Evolutionary conservation across 2,329 filamentous ascomycete genomes (phyloP).

Genomic region (Mycogone perniciosa): DNA sequence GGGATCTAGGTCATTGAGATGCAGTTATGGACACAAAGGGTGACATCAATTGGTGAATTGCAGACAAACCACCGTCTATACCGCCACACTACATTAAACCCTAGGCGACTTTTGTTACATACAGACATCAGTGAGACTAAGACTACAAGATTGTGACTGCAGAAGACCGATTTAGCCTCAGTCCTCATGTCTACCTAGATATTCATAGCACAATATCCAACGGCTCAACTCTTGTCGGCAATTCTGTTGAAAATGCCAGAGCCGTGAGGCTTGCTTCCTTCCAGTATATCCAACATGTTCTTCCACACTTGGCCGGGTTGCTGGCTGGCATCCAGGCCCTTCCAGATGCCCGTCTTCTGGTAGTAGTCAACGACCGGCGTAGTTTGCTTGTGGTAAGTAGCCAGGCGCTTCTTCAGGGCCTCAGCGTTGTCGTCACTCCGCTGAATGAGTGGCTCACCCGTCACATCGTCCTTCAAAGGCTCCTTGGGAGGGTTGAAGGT

Average conservation of each 20-base stretch:
- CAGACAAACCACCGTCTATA: too few species aligned
- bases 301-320: slow-evolving; percentile 95
- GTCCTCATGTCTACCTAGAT: background rate
- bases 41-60: too few species aligned
- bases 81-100: too few species aligned
- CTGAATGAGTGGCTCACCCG: slow-evolving; percentile 93
- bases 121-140: background rate
- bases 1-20: too few species aligned
- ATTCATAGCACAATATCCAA: background rate
- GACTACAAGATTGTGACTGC: background rate
- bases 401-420: slow-evolving; percentile 88
- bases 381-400: slow-evolving; percentile 92
- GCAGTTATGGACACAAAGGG: too few species aligned
- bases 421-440: slow-evolving; percentile 96
- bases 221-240: slow-evolving; percentile 23
- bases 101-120: too few species aligned
- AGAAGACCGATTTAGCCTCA: background rate
- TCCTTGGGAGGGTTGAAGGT: slow-evolving; percentile 98
- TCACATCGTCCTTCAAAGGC: slow-evolving; percentile 91
- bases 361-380: slow-evolving; percentile 91
- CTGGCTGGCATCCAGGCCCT: slow-evolving; percentile 89
- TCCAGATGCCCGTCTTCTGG: slow-evolving; percentile 96
- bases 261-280: slow-evolving; percentile 41
- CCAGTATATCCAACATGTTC: slow-evolving; percentile 79
- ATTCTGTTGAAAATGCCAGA: slow-evolving; percentile 36